Percentiles rank a stretch among this genome's conserved stretches.
phyloP scores from a whole-genome alignment of 1,284 basidiomycete genomes.

The Ganoderma lingzhi region DNA sequence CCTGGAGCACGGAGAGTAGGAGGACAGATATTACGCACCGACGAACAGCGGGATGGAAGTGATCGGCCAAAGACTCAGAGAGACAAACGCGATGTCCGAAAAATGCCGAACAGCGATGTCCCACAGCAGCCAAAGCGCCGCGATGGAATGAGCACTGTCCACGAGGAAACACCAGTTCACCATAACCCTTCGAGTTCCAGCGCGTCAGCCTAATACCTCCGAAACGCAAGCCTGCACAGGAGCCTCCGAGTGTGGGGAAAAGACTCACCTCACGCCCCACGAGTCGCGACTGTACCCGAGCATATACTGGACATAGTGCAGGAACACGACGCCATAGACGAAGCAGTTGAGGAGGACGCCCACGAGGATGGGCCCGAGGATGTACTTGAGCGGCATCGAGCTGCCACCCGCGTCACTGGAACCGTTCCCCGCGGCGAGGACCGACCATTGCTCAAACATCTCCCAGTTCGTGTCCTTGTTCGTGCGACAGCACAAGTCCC shows the following conservation, averaged over 20 bases:
- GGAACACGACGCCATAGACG: constrained; percentile 23
- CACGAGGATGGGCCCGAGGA: constrained; percentile 22
- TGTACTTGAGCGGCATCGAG: constrained; percentile 5
- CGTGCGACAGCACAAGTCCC: neutral
- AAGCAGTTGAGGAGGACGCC: constrained; percentile 24
- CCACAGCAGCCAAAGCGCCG: constrained; percentile 25
- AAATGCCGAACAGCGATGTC: constrained; percentile 21
- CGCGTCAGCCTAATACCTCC: neutral
- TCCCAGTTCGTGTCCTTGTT: neutral
- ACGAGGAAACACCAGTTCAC: constrained; percentile 24
- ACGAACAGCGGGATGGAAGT: constrained; percentile 22
- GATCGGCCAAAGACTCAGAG: constrained; percentile 15
- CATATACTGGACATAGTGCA: constrained; percentile 23
- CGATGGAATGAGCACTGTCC: constrained; percentile 22
- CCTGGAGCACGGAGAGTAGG: neutral
- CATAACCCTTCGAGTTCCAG: constrained; percentile 3
- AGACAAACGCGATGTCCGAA: constrained; percentile 8
- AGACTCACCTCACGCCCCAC: constrained; percentile 13
- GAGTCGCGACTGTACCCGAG: constrained; percentile 15
- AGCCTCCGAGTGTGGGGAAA: neutral
- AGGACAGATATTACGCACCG: constrained; percentile 9
- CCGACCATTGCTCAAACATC: neutral
- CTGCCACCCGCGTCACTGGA: neutral
- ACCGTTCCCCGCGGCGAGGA: neutral
- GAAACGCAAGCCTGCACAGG: neutral